Evolutionary conservation across 805 yeast species (phyloP).

Genomic region (Metschnikowia anglica): DNA sequence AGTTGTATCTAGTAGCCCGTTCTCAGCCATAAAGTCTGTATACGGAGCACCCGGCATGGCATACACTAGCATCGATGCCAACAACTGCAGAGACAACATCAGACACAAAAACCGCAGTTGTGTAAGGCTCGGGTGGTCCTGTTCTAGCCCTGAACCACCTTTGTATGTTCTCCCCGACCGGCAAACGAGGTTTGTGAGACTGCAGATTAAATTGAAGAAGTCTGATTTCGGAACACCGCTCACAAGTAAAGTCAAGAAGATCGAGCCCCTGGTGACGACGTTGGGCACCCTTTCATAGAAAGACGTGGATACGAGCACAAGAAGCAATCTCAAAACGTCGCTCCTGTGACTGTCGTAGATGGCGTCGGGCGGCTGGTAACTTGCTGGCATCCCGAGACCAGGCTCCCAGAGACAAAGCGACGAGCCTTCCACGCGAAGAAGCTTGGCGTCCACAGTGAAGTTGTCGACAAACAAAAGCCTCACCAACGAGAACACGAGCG

Average conservation of each 20-base stretch:
- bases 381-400: slow-evolving; percentile 59
- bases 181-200: slow-evolving; percentile 64
- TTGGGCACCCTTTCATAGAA: slow-evolving; percentile 49
- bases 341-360: slow-evolving; percentile 60
- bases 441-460: slow-evolving; percentile 45
- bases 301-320: slow-evolving; percentile 60
- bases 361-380: slow-evolving; percentile 26
- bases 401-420: slow-evolving; percentile 65
- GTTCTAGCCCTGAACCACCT: slow-evolving; percentile 47
- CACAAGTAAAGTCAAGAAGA: slow-evolving; percentile 57
- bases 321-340: slow-evolving; percentile 61
- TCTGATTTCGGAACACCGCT: slow-evolving; percentile 49
- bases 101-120: slow-evolving; percentile 49
- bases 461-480: slow-evolving; percentile 54
- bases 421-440: background rate
- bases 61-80: slow-evolving; percentile 60
- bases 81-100: slow-evolving; percentile 58
- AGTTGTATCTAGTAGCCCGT: slow-evolving; percentile 27
- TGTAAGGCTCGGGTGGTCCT: slow-evolving; percentile 28
- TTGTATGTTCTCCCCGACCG: slow-evolving; percentile 44
- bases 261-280: slow-evolving; percentile 54
- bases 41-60: slow-evolving; percentile 50
- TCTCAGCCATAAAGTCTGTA: slow-evolving; percentile 16
- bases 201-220: slow-evolving; percentile 56
- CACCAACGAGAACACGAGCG: slow-evolving; percentile 25